phyloP scores from a whole-genome alignment of 1,139 yeast genomes.

The Lodderomyces parapsilosis region DNA sequence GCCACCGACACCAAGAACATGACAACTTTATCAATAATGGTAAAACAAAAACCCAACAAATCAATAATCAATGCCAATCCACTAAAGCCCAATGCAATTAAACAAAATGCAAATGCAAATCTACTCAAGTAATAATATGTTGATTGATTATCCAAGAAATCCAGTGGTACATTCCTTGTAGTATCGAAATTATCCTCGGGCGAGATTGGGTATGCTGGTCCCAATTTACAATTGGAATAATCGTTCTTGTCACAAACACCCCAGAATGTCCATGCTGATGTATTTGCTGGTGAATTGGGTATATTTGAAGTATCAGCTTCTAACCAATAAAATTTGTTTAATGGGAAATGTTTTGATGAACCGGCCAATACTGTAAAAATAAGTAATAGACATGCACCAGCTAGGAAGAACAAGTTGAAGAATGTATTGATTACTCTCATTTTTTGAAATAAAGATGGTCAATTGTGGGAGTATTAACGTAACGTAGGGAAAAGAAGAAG shows the following conservation, averaged over 20 bases:
- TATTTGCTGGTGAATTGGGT: constrained; percentile 46
- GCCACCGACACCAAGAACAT: constrained; percentile 54
- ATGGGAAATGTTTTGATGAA: constrained; percentile 56
- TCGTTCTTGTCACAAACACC: constrained; percentile 58
- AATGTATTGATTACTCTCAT: constrained; percentile 39
- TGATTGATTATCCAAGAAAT: constrained; percentile 55
- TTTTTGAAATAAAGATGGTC: too few relatives aligned
- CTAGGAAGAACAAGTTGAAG: constrained; percentile 41
- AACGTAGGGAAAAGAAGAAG: not conserved
- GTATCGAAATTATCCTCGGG: constrained; percentile 70
- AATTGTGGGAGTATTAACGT: not conserved
- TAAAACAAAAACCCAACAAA: constrained; percentile 43
- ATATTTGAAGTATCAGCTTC: constrained; percentile 64
- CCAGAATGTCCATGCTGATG: constrained; percentile 81
- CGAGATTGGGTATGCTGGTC: constrained; percentile 65
- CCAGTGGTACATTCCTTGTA: constrained; percentile 47
- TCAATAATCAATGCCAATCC: constrained; percentile 42
- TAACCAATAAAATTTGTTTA: constrained; percentile 68
- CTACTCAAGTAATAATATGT: constrained; percentile 68
- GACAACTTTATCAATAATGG: constrained; percentile 52
- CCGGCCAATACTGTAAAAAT: constrained; percentile 68
- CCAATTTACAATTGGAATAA: constrained; percentile 44
- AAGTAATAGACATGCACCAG: constrained; percentile 56
- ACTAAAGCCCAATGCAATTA: constrained; percentile 58
- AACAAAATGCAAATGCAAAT: constrained; percentile 65